These are phyloP conservation scores for Kodamaea leandrae DNA, from an alignment of 805 yeast genomes.

Conservation along the genomic window DNA sequence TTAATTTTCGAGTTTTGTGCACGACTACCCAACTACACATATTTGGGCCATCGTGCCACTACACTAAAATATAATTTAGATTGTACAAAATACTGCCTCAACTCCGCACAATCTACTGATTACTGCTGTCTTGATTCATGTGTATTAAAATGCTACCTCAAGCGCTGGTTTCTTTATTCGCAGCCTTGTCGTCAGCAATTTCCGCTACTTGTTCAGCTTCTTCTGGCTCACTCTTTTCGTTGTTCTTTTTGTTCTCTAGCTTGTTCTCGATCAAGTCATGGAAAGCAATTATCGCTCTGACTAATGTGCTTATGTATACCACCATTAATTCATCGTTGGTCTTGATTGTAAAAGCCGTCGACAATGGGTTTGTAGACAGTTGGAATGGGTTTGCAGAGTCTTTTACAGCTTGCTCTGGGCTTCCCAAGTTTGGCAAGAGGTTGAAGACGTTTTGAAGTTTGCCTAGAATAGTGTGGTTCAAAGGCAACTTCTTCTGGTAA, in stretches of 20 bases:
- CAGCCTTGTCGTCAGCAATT: slow-evolving; percentile 1
- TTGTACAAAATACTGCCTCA: background rate
- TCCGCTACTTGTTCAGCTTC: slow-evolving; percentile 1
- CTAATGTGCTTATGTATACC: slow-evolving; percentile 83
- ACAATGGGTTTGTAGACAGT: slow-evolving; percentile 45
- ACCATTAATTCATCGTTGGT: slow-evolving; percentile 97
- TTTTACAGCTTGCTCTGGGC: slow-evolving; percentile 15
- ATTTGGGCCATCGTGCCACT: no score
- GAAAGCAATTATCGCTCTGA: slow-evolving; percentile 92
- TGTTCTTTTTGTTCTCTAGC: slow-evolving; percentile 61
- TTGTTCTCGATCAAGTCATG: slow-evolving; percentile 96
- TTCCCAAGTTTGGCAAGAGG: slow-evolving; percentile 73
- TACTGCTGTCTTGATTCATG: no score
- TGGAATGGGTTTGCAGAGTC: slow-evolving; percentile 23
- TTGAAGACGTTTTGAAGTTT: slow-evolving; percentile 94
- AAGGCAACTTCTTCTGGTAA: slow-evolving; percentile 66
- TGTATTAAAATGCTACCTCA: background rate
- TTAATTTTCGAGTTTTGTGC: slow-evolving; percentile 4
- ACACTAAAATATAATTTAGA: background rate
- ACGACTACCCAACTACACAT: slow-evolving; percentile 6
- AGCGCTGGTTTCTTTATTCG: slow-evolving; percentile 1
- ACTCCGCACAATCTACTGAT: no score
- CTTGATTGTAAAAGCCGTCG: slow-evolving; percentile 82
- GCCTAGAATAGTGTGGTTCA: slow-evolving; percentile 87
- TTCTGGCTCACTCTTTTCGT: slow-evolving; percentile 21